These are phyloP conservation scores for Sporopachydermia cereana DNA, from an alignment of 1,139 yeast species.

Conservation along the genomic window DNA sequence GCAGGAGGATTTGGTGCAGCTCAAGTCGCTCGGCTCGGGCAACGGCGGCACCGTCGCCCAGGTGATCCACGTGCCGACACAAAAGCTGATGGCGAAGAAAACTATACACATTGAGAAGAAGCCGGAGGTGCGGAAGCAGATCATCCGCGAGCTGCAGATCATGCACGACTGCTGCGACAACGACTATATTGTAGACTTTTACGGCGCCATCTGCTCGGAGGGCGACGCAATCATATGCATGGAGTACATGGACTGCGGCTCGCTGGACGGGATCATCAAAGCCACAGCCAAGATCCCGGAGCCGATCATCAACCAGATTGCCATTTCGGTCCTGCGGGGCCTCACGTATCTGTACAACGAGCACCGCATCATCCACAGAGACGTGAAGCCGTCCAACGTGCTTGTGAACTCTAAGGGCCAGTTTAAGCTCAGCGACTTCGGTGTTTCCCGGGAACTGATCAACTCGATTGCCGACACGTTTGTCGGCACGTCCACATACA, in stretches of 20 bases:
- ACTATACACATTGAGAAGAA: slow-evolving; percentile 80
- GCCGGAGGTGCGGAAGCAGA: slow-evolving; percentile 70
- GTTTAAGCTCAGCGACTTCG: slow-evolving; percentile 83
- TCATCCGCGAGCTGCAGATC: slow-evolving; percentile 76
- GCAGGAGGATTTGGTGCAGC: slow-evolving; percentile 57
- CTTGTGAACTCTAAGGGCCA: slow-evolving; percentile 69
- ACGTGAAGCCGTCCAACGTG: slow-evolving; percentile 85
- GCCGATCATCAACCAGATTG: slow-evolving; percentile 57
- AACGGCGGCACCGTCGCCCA: slow-evolving; percentile 89
- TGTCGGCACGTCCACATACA: slow-evolving; percentile 94
- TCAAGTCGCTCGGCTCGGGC: slow-evolving; percentile 81
- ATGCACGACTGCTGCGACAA: slow-evolving; percentile 70
- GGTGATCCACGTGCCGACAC: slow-evolving; percentile 80
- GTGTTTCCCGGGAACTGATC: slow-evolving; percentile 82
- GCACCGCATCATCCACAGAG: slow-evolving; percentile 85
- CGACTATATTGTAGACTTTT: slow-evolving; percentile 77
- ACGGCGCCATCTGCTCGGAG: slow-evolving; percentile 70
- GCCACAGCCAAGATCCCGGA: slow-evolving; percentile 46
- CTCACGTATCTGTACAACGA: slow-evolving; percentile 67
- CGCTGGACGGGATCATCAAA: slow-evolving; percentile 66
- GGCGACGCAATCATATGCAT: slow-evolving; percentile 74
- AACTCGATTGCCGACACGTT: slow-evolving; percentile 93
- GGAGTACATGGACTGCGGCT: slow-evolving; percentile 95
- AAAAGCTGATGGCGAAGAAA: slow-evolving; percentile 83
- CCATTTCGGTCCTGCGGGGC: slow-evolving; percentile 71